A percentile compares a stretch with the other conserved stretches of the same genome.
These are phyloP conservation scores for Neonectria punicea DNA, from an alignment of 2,329 filamentous ascomycete species.

Conservation along the genomic window DNA sequence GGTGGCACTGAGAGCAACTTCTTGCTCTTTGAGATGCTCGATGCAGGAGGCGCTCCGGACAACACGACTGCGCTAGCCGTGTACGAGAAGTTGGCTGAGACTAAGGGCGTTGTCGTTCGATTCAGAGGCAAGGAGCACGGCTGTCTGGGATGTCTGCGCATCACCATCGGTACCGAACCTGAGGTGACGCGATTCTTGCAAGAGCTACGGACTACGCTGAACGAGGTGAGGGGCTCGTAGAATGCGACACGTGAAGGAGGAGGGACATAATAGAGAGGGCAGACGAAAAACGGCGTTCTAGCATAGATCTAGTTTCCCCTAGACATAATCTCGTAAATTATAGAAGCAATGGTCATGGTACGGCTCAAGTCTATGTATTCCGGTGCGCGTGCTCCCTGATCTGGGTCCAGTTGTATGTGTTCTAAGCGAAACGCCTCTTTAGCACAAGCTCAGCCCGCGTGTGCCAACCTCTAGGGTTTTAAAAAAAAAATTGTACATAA, in stretches of 20 bases:
- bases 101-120: conserved; percentile 88
- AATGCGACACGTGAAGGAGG: not conserved
- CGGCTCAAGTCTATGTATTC: conserved; percentile 31
- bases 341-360: conserved; percentile 35
- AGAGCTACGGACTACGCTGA: conserved; percentile 67
- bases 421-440: conserved; percentile 29
- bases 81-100: conserved; percentile 87
- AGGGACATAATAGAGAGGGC: conserved; percentile 6
- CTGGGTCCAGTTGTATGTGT: conserved; percentile 7
- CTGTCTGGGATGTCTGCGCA: conserved; percentile 87
- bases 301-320: conserved; percentile 35
- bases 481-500: conserved; percentile 20
- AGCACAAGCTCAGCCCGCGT: conserved; percentile 29
- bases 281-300: conserved; percentile 34
- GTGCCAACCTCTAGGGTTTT: conserved; percentile 29
- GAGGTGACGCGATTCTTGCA: conserved; percentile 84
- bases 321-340: conserved; percentile 42
- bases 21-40: conserved; percentile 87
- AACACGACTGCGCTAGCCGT: conserved; percentile 82
- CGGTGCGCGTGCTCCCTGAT: conserved; percentile 20
- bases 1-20: conserved; percentile 90
- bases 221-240: conserved; percentile 53
- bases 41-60: conserved; percentile 77
- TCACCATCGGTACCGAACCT: conserved; percentile 89
- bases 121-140: conserved; percentile 94